Conservation (phyloP, 345 rosid genomes). For the Boechera stricta region DNA sequence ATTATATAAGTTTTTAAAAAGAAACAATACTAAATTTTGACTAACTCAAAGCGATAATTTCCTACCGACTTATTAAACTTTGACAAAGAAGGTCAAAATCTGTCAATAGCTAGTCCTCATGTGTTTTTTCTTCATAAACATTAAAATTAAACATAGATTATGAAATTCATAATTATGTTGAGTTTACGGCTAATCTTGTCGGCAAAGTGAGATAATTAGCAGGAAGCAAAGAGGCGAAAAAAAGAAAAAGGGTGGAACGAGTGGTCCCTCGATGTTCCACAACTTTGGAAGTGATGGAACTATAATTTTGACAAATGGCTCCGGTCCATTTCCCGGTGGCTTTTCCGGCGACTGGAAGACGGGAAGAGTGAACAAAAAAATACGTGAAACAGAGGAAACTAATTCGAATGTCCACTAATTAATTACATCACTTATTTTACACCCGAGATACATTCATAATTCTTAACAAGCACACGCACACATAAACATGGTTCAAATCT, state of each 20-base stretch:
- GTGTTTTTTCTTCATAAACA: conserved; percentile 4
- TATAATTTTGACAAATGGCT: background rate
- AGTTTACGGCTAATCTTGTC: conserved; percentile 2
- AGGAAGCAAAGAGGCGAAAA: conserved; percentile 22
- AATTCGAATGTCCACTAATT: background rate
- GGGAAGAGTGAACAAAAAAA: background rate
- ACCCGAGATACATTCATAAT: background rate
- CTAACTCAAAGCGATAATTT: conserved; percentile 10
- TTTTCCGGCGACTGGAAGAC: background rate
- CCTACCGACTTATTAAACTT: conserved; percentile 7
- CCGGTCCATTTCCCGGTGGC: background rate
- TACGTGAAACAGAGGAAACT: conserved; percentile 4
- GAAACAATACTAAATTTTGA: background rate
- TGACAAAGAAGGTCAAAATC: conserved; percentile 29
- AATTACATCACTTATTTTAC: background rate
- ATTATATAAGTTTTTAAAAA: background rate
- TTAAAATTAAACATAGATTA: background rate
- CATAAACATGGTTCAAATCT: conserved; percentile 21
- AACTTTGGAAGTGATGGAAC: background rate
- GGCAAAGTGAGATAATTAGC: conserved; percentile 34
- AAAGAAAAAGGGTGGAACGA: conserved; percentile 23
- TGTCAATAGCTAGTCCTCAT: conserved; percentile 22
- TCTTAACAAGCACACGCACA: conserved; percentile 10
- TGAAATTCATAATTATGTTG: conserved; percentile 3
- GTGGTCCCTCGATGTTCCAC: conserved; percentile 31